These are phyloP conservation scores for Ceratocystis ficicola DNA, from an alignment of 2,329 filamentous ascomycete species.

Conservation along the genomic window DNA sequence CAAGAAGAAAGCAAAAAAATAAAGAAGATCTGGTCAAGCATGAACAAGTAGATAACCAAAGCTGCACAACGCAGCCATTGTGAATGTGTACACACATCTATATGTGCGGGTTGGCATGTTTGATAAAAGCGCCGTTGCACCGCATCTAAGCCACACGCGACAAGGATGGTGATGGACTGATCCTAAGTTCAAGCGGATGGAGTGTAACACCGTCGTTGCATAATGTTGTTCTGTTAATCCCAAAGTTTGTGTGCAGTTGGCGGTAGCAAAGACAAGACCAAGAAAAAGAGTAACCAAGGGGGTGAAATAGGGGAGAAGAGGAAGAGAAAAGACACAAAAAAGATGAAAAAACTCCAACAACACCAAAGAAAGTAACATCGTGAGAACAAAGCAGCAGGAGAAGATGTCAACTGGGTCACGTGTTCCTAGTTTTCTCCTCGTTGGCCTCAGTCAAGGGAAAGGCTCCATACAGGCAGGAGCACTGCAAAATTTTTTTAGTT, in stretches of 20 bases:
- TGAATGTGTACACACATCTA: neutral
- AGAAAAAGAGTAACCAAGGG: neutral
- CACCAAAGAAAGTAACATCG: neutral
- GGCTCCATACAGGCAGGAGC: neutral
- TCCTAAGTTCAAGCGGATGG: too few relatives aligned
- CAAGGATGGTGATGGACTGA: too few relatives aligned
- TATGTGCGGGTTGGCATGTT: neutral
- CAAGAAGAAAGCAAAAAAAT: neutral
- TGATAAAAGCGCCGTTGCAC: neutral
- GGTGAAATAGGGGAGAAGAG: neutral
- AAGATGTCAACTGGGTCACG: too few relatives aligned
- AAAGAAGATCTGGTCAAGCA: neutral
- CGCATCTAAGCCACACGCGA: neutral
- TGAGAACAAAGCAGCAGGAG: neutral
- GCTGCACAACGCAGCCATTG: neutral
- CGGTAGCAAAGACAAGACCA: neutral
- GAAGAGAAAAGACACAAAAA: neutral
- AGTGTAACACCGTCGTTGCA: neutral
- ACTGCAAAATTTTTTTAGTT: neutral
- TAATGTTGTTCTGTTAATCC: neutral
- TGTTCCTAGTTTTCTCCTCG: too few relatives aligned
- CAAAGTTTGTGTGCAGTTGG: neutral
- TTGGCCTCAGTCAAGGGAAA: too few relatives aligned
- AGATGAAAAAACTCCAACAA: constrained; percentile 5
- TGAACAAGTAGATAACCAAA: neutral